phyloP scores from a whole-genome alignment of 1,284 basidiomycete genomes.

The Cystobasidium pallidum region DNA sequence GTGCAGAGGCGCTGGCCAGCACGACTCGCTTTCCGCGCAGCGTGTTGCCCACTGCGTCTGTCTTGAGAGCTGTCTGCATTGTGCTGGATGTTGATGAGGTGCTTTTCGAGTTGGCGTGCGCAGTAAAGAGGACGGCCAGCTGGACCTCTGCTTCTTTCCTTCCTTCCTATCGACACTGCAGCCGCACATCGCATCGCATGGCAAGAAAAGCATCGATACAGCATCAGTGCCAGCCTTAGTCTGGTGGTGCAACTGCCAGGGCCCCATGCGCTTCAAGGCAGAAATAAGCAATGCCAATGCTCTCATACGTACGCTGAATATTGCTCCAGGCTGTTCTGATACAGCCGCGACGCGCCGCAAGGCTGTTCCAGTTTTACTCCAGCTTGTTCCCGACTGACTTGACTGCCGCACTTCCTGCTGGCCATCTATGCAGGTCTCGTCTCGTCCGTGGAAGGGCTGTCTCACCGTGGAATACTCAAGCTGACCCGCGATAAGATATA shows the following conservation, averaged over 20 bases:
- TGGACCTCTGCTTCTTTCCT: neutral
- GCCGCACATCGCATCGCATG: neutral
- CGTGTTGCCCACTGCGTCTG: constrained; percentile 19
- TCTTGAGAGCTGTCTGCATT: constrained; percentile 36
- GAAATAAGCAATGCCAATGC: constrained; percentile 38
- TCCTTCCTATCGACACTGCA: constrained; percentile 3
- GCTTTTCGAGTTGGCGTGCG: too few species aligned
- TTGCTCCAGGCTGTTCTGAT: neutral
- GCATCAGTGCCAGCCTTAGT: too few species aligned
- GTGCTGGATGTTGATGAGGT: neutral
- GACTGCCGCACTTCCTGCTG: neutral
- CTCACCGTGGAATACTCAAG: constrained; percentile 54
- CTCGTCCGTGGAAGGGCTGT: constrained; percentile 53
- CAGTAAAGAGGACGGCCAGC: neutral
- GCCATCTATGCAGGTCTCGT: constrained; percentile 28
- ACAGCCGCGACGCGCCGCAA: neutral
- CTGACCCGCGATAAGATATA: constrained; percentile 53
- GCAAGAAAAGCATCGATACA: neutral
- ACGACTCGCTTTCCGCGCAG: constrained; percentile 61
- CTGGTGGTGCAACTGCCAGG: neutral
- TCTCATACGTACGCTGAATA: constrained; percentile 25
- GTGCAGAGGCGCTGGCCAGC: constrained; percentile 81
- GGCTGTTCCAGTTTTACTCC: too few species aligned
- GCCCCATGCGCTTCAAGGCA: constrained; percentile 44
- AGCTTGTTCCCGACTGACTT: neutral